phyloP scores from a whole-genome alignment of 108 stramenopile species.

The Aurantiochytrium sp. region DNA sequence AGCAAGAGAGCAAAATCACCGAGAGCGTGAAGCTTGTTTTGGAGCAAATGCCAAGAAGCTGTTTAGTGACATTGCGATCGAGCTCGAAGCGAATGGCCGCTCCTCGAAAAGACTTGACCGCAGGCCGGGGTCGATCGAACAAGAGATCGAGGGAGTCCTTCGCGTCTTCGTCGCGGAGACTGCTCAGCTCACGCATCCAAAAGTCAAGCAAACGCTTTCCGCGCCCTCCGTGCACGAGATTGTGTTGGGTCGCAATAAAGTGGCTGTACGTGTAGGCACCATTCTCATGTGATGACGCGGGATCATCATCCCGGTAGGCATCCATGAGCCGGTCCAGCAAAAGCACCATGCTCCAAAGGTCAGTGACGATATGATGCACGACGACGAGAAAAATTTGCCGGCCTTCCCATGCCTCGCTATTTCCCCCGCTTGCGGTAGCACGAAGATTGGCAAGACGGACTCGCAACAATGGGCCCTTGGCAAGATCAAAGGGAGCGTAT shows the following conservation, averaged over 20 bases:
- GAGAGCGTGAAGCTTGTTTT: neutral
- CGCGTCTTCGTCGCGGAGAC: neutral
- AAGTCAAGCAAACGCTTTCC: neutral
- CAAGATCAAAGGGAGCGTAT: neutral
- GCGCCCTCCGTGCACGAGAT: neutral
- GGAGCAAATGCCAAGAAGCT: neutral
- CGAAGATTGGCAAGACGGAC: neutral
- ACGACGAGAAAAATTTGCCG: neutral
- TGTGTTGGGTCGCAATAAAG: neutral
- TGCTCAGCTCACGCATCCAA: neutral
- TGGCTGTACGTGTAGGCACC: neutral
- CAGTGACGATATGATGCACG: neutral
- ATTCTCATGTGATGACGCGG: neutral
- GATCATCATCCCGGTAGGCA: neutral
- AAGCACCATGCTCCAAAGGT: conserved; percentile 1
- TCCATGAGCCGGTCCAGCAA: neutral
- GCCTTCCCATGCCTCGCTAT: neutral
- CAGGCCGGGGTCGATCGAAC: neutral
- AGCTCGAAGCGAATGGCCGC: neutral
- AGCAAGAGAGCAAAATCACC: neutral
- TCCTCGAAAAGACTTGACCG: neutral
- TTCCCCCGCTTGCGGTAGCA: no score
- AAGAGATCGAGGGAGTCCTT: neutral
- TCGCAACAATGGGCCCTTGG: neutral
- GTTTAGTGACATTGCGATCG: neutral